phyloP scores from a whole-genome alignment of 495 filamentous ascomycete genomes.

The Parathielavia hyrcaniae region DNA sequence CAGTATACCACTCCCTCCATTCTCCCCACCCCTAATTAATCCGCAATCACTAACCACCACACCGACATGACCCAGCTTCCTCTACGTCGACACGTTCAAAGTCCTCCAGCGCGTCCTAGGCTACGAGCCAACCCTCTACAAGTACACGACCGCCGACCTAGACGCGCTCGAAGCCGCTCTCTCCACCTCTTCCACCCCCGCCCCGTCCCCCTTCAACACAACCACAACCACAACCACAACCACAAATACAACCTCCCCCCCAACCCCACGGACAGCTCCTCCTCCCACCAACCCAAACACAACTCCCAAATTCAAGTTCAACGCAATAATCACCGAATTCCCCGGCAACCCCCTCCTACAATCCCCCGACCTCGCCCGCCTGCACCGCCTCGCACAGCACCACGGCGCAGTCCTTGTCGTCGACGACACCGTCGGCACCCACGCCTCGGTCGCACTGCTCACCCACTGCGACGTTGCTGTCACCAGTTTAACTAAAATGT shows the following conservation, averaged over 20 bases:
- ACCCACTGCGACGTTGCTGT: conserved; percentile 19
- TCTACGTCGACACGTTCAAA: conserved; percentile 31
- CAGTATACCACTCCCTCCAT: neutral
- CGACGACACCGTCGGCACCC: conserved; percentile 29
- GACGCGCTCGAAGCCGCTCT: neutral
- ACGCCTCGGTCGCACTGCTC: conserved; percentile 17
- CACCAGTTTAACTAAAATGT: conserved; percentile 32
- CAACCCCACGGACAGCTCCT: too few species aligned
- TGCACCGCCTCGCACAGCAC: neutral
- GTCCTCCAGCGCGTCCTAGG: conserved; percentile 12
- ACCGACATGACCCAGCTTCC: conserved; percentile 18
- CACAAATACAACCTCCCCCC: too few species aligned
- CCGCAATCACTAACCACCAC: neutral
- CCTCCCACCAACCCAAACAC: neutral
- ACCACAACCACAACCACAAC: too few species aligned
- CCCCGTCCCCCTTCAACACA: too few species aligned
- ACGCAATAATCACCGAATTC: conserved; percentile 27
- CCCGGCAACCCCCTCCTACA: conserved; percentile 29
- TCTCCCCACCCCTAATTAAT: neutral
- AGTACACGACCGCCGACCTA: conserved; percentile 7
- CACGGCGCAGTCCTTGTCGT: conserved; percentile 21
- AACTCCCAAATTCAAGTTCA: neutral
- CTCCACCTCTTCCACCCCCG: neutral
- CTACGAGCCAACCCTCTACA: neutral
- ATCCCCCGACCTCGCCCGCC: conserved; percentile 13